phyloP scores from a whole-genome alignment of 2,329 filamentous ascomycete species.

The Stachybotrys chartarum region DNA sequence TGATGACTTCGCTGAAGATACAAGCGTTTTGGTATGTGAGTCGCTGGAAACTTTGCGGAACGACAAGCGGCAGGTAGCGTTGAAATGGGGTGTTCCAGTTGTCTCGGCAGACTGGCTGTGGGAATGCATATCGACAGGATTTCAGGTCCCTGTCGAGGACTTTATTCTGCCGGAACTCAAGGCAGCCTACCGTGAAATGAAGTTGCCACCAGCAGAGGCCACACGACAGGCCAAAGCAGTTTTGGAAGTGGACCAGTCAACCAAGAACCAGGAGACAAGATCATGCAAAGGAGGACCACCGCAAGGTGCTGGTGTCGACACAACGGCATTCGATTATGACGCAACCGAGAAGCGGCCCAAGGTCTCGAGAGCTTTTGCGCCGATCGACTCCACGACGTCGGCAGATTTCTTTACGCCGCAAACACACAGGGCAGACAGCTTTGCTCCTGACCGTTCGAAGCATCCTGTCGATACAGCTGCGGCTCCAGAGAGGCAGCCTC shows the following conservation, averaged over 20 bases:
- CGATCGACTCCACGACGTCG: constrained; percentile 18
- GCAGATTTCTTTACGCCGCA: constrained; percentile 34
- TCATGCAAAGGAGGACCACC: constrained; percentile 9
- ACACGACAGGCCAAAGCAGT: neutral
- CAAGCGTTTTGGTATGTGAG: constrained; percentile 73
- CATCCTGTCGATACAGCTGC: neutral
- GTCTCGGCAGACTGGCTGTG: constrained; percentile 80
- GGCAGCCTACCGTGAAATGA: constrained; percentile 14
- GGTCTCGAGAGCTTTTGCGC: constrained; percentile 3
- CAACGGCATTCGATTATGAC: constrained; percentile 30
- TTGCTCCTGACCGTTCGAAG: constrained; percentile 6
- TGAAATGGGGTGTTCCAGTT: constrained; percentile 71
- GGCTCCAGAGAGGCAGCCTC: neutral
- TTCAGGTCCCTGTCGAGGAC: constrained; percentile 33
- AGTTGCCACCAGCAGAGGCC: constrained; percentile 1
- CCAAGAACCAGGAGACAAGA: neutral
- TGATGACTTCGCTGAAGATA: constrained; percentile 63
- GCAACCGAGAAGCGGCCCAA: constrained; percentile 10
- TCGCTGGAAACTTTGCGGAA: constrained; percentile 47
- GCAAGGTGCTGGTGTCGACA: constrained; percentile 25
- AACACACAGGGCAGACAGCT: constrained; percentile 24
- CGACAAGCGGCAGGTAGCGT: constrained; percentile 74
- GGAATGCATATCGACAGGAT: constrained; percentile 61
- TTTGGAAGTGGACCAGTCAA: neutral
- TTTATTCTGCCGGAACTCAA: constrained; percentile 42